Evolutionary conservation across 352 stramenopile species (phyloP).

Genomic region (Halophytophthora batemanensis): DNA sequence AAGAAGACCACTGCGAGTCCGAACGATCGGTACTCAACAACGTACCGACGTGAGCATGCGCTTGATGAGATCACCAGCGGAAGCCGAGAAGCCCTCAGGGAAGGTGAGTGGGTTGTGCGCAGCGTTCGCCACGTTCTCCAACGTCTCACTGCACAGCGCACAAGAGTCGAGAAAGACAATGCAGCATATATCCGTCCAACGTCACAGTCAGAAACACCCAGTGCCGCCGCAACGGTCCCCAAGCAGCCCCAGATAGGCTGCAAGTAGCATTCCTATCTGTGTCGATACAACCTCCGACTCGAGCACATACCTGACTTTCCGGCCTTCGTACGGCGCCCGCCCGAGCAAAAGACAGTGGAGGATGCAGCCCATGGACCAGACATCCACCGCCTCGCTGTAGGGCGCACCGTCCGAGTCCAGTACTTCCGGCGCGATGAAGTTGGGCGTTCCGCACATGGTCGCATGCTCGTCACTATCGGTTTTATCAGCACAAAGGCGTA

Average conservation of each 20-base stretch:
- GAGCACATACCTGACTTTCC: conserved; percentile 51
- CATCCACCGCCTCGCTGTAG: conserved; percentile 65
- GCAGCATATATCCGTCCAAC: too few species aligned
- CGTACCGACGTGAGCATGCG: conserved; percentile 48
- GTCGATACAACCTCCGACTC: not conserved
- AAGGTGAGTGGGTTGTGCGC: conserved; percentile 39
- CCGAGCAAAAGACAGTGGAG: conserved; percentile 66
- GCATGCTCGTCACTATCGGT: conserved; percentile 50
- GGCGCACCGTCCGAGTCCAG: conserved; percentile 32
- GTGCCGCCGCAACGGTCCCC: too few species aligned
- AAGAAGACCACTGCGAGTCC: not conserved
- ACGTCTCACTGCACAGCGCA: conserved; percentile 42
- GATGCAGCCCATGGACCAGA: conserved; percentile 84
- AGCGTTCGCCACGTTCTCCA: conserved; percentile 68
- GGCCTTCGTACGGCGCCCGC: conserved; percentile 68
- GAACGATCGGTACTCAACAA: not conserved
- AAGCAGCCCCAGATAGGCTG: not conserved
- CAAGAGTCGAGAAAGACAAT: too few species aligned
- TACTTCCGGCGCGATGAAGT: conserved; percentile 81
- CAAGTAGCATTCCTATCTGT: too few species aligned
- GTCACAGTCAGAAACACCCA: too few species aligned
- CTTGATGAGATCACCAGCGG: conserved; percentile 58
- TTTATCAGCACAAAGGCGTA: not conserved
- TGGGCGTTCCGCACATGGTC: conserved; percentile 80
- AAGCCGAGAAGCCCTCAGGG: conserved; percentile 49